Percentiles rank a stretch among this genome's conserved stretches.
phyloP scores from a whole-genome alignment of 2,329 filamentous ascomycete species.

The Mariannaea sp. region DNA sequence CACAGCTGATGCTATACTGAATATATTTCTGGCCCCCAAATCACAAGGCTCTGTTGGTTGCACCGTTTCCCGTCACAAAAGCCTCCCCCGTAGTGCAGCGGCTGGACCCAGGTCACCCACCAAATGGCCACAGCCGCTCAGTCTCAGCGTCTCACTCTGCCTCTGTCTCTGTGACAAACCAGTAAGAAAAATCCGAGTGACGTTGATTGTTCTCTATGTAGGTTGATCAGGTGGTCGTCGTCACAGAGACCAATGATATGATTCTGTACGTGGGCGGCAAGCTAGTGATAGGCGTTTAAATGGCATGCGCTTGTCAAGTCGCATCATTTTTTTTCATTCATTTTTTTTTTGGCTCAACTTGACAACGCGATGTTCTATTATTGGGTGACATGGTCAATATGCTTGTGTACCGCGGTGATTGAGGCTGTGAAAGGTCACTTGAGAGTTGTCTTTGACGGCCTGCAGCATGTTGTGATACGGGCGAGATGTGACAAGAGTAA shows the following conservation, averaged over 20 bases:
- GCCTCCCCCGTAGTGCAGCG: slow-evolving; percentile 9
- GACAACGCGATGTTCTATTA: slow-evolving; percentile 13
- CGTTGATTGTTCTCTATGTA: too few relatives aligned
- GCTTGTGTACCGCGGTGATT: not conserved
- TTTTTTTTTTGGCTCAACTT: too few relatives aligned
- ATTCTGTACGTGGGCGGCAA: too few relatives aligned
- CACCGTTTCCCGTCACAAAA: slow-evolving; percentile 13
- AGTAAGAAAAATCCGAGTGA: slow-evolving; percentile 9
- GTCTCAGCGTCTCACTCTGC: slow-evolving; percentile 4
- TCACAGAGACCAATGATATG: too few relatives aligned
- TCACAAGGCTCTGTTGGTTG: not conserved
- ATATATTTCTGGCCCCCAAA: slow-evolving; percentile 11
- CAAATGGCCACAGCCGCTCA: slow-evolving; percentile 11
- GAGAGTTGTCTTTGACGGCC: not conserved
- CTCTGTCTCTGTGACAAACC: not conserved
- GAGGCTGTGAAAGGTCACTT: slow-evolving; percentile 2
- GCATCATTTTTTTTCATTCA: too few relatives aligned
- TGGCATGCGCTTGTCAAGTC: too few relatives aligned
- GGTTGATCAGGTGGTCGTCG: too few relatives aligned
- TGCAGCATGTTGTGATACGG: slow-evolving; percentile 4
- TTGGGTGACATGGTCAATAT: not conserved
- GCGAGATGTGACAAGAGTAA: not conserved
- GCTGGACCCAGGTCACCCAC: slow-evolving; percentile 12
- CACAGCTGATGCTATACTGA: slow-evolving; percentile 2
- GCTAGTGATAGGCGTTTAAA: too few relatives aligned